Conservation (phyloP, 352 stramenopile species). For the Phytophthora sojae region DNA sequence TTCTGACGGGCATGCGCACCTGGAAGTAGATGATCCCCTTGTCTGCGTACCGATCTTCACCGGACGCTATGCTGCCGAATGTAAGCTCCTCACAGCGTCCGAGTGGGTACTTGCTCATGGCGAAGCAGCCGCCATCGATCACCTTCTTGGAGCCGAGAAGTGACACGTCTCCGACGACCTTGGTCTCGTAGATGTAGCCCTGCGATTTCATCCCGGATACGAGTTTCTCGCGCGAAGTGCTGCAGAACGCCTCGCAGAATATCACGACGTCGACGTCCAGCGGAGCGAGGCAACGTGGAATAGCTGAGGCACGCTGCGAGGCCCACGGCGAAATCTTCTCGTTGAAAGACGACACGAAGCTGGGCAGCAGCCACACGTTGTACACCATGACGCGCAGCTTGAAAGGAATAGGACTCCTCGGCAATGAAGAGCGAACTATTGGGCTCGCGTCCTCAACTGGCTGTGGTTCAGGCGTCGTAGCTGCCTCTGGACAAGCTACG, state of each 20-base stretch:
- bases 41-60: conserved; percentile 71
- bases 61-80: conserved; percentile 59
- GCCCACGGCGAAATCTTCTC: conserved; percentile 67
- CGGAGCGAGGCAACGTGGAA: conserved; percentile 50
- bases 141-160: conserved; percentile 68
- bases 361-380: conserved; percentile 78
- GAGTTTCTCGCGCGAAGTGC: conserved; percentile 50
- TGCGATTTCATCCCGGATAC: conserved; percentile 70
- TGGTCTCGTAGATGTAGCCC: conserved; percentile 78
- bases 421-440: background rate
- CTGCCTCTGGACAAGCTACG: conserved; percentile 15
- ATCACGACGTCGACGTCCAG: conserved; percentile 66
- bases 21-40: conserved; percentile 77
- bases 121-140: conserved; percentile 70
- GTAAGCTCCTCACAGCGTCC: conserved; percentile 63
- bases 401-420: conserved; percentile 29
- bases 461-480: conserved; percentile 5
- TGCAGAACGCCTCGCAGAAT: conserved; percentile 80
- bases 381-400: conserved; percentile 70
- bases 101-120: conserved; percentile 74
- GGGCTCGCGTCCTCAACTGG: background rate
- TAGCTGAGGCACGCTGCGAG: conserved; percentile 57
- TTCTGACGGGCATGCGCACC: conserved; percentile 31
- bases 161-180: conserved; percentile 54
- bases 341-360: conserved; percentile 66